Conservation (phyloP, 2,329 filamentous ascomycete genomes). For the Aureobasidium uvarum region DNA sequence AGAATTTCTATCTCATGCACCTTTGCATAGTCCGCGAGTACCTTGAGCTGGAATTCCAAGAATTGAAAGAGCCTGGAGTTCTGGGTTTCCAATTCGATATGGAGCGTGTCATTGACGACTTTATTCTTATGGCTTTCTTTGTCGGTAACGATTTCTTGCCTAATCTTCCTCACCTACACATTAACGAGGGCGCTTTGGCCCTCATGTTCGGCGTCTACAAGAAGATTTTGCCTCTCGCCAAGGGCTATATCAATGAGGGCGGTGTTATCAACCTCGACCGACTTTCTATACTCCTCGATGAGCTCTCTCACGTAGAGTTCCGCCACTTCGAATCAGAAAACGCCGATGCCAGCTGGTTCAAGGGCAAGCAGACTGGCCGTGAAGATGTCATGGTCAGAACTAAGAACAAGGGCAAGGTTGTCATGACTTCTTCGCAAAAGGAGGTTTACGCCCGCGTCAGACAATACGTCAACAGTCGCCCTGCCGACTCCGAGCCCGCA, state of each 20-base stretch:
- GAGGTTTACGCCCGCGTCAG: constrained; percentile 79
- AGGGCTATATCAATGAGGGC: constrained; percentile 94
- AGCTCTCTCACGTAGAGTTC: constrained; percentile 83
- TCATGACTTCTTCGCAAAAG: constrained; percentile 77
- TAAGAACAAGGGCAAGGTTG: constrained; percentile 61
- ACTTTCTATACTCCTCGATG: constrained; percentile 72
- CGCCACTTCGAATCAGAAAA: constrained; percentile 91
- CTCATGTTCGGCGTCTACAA: constrained; percentile 99
- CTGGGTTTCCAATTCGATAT: constrained; percentile 83
- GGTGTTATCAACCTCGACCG: constrained; percentile 87
- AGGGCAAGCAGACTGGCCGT: constrained; percentile 74
- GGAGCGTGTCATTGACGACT: constrained; percentile 97
- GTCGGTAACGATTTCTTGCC: constrained; percentile 99
- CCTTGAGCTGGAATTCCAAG: constrained; percentile 93
- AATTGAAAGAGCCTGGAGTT: constrained; percentile 70
- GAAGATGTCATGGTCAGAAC: constrained; percentile 63
- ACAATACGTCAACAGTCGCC: constrained; percentile 72
- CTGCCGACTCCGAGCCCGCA: constrained; percentile 47
- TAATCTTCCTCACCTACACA: constrained; percentile 92
- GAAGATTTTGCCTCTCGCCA: constrained; percentile 76
- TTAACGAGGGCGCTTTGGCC: constrained; percentile 94
- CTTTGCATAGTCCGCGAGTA: constrained; percentile 97
- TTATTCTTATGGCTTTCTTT: constrained; percentile 99
- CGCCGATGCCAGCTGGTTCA: constrained; percentile 87
- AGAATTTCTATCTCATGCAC: constrained; percentile 98